A percentile compares a stretch with the other conserved stretches of the same genome.
Conservation (phyloP, 257 asterid genomes). For the Plectranthus barbatus region DNA sequence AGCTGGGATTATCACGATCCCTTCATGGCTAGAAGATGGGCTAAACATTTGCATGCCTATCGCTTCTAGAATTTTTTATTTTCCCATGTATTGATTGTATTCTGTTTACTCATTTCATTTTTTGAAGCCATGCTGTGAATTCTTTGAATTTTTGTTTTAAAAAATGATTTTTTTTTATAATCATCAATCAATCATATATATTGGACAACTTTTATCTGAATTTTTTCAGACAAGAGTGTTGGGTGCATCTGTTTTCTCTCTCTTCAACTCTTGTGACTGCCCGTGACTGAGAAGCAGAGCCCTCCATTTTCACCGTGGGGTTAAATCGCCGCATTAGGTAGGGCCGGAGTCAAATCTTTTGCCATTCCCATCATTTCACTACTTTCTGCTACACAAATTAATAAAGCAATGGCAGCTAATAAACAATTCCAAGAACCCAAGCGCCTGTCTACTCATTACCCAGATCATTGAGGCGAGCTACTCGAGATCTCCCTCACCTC, state of each 20-base stretch:
- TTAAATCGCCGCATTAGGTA: not conserved
- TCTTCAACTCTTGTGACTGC: no score
- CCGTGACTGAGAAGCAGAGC: not conserved
- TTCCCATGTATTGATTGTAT: not conserved
- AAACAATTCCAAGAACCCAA: slow-evolving; percentile 18
- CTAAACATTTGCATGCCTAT: slow-evolving; percentile 81
- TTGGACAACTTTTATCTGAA: no score
- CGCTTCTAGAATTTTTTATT: slow-evolving; percentile 28
- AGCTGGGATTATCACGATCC: slow-evolving; percentile 79
- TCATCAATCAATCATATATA: no score
- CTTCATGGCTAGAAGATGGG: slow-evolving; percentile 99
- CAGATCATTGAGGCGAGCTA: slow-evolving; percentile 11
- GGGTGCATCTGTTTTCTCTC: not conserved
- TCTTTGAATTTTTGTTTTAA: no score
- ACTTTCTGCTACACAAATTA: slow-evolving; percentile 17
- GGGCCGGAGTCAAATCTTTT: slow-evolving; percentile 18
- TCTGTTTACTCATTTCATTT: slow-evolving; percentile 10
- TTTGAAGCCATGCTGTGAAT: no score
- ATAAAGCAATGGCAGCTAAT: slow-evolving; percentile 23
- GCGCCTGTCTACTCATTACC: slow-evolving; percentile 16
- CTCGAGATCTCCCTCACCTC: slow-evolving; percentile 20
- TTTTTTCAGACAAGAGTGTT: no score
- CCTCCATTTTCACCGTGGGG: slow-evolving; percentile 7
- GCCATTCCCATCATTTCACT: slow-evolving; percentile 18
- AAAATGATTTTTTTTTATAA: no score